These are phyloP conservation scores for Penicillium occitanis DNA, from an alignment of 2,329 filamentous ascomycete genomes.

Conservation along the genomic window DNA sequence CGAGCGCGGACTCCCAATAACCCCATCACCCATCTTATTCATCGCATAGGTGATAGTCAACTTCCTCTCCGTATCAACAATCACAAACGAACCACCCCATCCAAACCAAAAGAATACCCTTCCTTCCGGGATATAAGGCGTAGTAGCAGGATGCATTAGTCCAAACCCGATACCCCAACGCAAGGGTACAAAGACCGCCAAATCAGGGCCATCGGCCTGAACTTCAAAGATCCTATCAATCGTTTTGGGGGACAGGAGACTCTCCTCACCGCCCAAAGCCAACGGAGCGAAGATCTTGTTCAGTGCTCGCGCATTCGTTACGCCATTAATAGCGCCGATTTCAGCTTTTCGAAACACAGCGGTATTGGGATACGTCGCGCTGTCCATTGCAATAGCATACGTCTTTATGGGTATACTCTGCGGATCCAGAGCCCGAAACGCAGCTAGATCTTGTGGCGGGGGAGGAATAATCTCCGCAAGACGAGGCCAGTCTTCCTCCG, in stretches of 20 bases:
- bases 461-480: constrained; percentile 38
- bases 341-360: constrained; percentile 42
- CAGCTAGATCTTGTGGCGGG: constrained; percentile 12
- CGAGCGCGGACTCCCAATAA: constrained; percentile 32
- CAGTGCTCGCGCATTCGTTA: constrained; percentile 47
- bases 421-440: neutral
- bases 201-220: constrained; percentile 44
- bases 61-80: constrained; percentile 46
- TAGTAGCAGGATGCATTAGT: constrained; percentile 32
- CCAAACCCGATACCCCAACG: constrained; percentile 48
- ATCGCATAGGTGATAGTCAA: constrained; percentile 50
- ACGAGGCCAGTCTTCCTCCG: constrained; percentile 45
- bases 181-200: constrained; percentile 37
- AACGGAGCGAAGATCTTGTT: constrained; percentile 45
- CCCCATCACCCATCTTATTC: constrained; percentile 45
- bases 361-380: constrained; percentile 25
- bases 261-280: constrained; percentile 33
- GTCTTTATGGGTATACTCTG: constrained; percentile 9
- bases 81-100: constrained; percentile 46
- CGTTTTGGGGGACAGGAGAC: constrained; percentile 44
- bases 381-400: constrained; percentile 31
- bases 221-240: constrained; percentile 49
- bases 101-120: constrained; percentile 46
- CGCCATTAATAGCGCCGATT: constrained; percentile 48
- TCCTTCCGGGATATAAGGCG: constrained; percentile 34